phyloP scores from a whole-genome alignment of 805 yeast genomes.

The Metschnikowia koreensis region DNA sequence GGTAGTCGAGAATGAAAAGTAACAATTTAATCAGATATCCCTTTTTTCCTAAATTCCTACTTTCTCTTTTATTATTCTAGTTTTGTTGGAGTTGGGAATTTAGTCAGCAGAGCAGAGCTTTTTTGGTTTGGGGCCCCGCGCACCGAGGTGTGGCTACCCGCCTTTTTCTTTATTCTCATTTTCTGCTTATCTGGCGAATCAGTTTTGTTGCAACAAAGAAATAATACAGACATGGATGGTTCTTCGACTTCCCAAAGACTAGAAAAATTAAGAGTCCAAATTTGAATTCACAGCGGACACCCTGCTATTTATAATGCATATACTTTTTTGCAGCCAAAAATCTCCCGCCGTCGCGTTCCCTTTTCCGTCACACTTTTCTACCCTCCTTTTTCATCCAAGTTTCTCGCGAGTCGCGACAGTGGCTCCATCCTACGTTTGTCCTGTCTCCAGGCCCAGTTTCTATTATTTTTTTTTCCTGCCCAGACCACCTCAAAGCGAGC shows the following conservation, averaged over 20 bases:
- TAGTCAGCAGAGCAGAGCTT: neutral
- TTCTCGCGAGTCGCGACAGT: neutral
- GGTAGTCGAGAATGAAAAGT: neutral
- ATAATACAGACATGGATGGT: too few species aligned
- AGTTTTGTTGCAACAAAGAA: neutral
- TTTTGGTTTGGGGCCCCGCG: neutral
- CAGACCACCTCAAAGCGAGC: constrained; percentile 2
- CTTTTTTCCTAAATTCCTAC: too few species aligned
- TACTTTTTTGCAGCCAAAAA: neutral
- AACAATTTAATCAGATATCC: too few species aligned
- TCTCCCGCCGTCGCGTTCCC: neutral
- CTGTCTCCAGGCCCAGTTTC: neutral
- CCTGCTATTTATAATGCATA: neutral
- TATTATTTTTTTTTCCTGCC: neutral
- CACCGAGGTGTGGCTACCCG: neutral
- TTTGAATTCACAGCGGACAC: too few species aligned
- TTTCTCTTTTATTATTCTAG: too few species aligned
- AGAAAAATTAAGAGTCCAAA: neutral
- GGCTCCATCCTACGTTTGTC: constrained; percentile 1
- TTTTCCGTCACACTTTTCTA: neutral
- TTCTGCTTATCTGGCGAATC: neutral
- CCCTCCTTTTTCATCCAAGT: neutral
- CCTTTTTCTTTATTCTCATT: neutral
- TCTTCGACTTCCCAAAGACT: neutral
- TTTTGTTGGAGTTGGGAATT: neutral